Base-by-base conservation (phyloP, 352 stramenopile genomes). In the Pythium aristosporum region DNA sequence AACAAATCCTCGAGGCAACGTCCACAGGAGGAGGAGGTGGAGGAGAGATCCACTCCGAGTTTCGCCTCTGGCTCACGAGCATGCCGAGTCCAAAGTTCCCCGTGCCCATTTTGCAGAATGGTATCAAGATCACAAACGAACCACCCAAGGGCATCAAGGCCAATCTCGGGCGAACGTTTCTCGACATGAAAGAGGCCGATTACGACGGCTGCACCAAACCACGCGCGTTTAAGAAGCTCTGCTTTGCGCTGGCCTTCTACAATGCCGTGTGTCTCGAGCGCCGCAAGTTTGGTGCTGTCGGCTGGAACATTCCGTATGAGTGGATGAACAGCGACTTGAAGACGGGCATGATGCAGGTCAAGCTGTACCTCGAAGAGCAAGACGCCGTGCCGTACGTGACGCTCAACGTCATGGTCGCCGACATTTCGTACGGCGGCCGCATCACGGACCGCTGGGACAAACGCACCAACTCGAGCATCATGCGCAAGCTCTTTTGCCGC, bases 111-210 rank as follows among this genome's bases (percentile, higher is more conserved):
- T 80, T 99, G 9, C 96, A 99, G 69, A 95, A 97, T 51, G 88
- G 94, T 12, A 92, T 99, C 9, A 99, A 99, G 68, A 98, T 99
- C 89, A 98, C 96, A 2, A 98, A 98, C 59, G 96, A 99, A 61
- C 91, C 96, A 0, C 96, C 96, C 0, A 98, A 98, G 53, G 96
- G 96, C 0, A 66, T 98, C 51, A 81, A 88, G 18, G 92, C 94
- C 0, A 98, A 98, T 73, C 68, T 98, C 21, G 94, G 94, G 32
- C 95, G 93, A 66, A 96, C 91, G 28, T 98, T 98, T 63, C 96
- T 94, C 74, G 98, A 98, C 73, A 75, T 98, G 8, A 93, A 94
- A 60, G 88, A 97, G 28, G 73, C 70, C 7, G 85, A 98, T 49
- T 97, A 94, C 51, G 89, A 97, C 58, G 75, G 64, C 56, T 98